A percentile compares a stretch with the other conserved stretches of the same genome.
phyloP scores from a whole-genome alignment of 1,284 basidiomycete species.

The Trametes polyzona region DNA sequence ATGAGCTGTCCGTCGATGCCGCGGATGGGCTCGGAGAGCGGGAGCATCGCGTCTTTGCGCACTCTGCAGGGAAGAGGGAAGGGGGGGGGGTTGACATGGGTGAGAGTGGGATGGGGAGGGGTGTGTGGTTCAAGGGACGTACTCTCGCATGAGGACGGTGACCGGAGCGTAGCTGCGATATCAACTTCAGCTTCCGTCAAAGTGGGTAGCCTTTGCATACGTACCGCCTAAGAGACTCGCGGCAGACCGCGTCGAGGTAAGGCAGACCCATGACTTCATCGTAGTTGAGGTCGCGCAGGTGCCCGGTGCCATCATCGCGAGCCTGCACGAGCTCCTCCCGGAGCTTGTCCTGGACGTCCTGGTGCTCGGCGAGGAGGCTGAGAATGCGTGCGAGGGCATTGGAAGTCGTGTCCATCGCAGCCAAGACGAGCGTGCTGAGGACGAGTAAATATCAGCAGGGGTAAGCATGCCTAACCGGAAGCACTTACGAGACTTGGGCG shows the following conservation, averaged over 20 bases:
- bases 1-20: conserved; percentile 37
- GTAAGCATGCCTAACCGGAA: no score
- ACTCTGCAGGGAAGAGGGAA: background rate
- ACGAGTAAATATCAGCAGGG: background rate
- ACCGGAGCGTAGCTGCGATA: background rate
- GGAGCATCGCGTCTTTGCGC: conserved; percentile 28
- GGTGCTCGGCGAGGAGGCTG: conserved; percentile 20
- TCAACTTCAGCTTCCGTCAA: background rate
- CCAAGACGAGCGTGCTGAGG: conserved; percentile 29
- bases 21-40: conserved; percentile 29
- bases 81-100: no score
- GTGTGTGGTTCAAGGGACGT: background rate
- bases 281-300: conserved; percentile 29
- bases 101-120: background rate
- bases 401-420: conserved; percentile 36
- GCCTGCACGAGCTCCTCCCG: conserved; percentile 33
- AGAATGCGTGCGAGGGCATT: conserved; percentile 34
- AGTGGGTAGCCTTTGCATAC: background rate
- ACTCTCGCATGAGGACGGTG: background rate
- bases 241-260: conserved; percentile 38
- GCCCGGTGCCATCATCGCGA: conserved; percentile 13
- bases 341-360: conserved; percentile 12
- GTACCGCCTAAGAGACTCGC: conserved; percentile 37
- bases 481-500: conserved; percentile 30
- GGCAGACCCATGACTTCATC: conserved; percentile 36